phyloP scores from a whole-genome alignment of 306 rosid species.

The Ormosia semicastrata region DNA sequence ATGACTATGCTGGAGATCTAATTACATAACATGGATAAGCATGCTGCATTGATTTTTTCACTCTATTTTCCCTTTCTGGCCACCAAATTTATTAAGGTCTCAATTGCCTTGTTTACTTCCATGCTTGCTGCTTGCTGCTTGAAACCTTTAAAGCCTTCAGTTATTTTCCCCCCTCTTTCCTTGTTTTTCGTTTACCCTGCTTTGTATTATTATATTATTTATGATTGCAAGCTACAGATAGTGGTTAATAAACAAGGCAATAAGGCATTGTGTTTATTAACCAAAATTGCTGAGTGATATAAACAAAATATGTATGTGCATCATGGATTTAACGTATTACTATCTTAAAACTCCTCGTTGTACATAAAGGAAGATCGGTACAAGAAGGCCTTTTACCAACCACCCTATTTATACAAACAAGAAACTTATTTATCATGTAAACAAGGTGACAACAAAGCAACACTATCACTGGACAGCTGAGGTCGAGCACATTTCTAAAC shows the following conservation, averaged over 20 bases:
- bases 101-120: neutral
- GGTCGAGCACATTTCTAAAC: neutral
- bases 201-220: neutral
- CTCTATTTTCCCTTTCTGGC: neutral
- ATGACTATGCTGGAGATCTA: neutral
- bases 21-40: neutral
- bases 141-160: neutral
- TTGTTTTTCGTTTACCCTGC: neutral
- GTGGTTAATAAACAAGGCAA: neutral
- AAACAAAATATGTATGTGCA: neutral
- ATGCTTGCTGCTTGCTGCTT: neutral
- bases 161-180: neutral
- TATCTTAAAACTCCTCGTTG: neutral
- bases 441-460: neutral
- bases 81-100: neutral
- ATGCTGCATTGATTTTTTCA: neutral
- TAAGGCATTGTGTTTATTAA: neutral
- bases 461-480: neutral
- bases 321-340: neutral
- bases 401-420: neutral
- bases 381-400: neutral
- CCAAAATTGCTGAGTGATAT: neutral
- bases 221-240: neutral
- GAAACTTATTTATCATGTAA: neutral
- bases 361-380: neutral